These are phyloP conservation scores for Chlamydomonas schloesseri DNA, from an alignment of 139 green algal genomes.

Conservation along the genomic window DNA sequence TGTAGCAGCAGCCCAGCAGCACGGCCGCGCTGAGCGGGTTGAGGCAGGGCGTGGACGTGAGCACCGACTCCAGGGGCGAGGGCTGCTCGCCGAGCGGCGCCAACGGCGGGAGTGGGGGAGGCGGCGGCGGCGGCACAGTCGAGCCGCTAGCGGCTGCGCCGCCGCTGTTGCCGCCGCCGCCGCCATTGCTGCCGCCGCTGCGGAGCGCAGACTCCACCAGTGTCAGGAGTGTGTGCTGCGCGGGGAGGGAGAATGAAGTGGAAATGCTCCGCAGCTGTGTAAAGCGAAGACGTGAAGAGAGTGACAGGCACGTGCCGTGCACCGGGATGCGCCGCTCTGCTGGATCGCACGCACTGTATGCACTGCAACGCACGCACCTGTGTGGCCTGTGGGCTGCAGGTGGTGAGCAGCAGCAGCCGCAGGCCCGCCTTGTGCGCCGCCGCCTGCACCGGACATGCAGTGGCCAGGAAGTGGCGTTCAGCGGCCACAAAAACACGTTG, in stretches of 20 bases:
- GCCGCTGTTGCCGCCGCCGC: neutral
- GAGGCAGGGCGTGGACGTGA: constrained; percentile 16
- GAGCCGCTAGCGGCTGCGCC: no score
- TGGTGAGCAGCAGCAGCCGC: constrained; percentile 26
- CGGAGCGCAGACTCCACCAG: neutral
- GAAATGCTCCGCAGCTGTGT: no score
- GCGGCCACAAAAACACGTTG: no score
- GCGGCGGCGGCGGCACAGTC: neutral
- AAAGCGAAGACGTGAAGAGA: no score
- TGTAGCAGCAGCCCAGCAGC: neutral
- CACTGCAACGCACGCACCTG: constrained; percentile 9
- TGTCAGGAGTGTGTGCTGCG: constrained; percentile 1
- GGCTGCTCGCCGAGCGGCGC: constrained; percentile 9
- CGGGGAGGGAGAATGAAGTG: no score
- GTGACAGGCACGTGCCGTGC: no score
- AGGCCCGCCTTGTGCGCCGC: neutral
- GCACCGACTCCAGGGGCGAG: neutral
- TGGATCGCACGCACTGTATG: no score
- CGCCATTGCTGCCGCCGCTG: no score
- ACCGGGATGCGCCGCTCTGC: no score
- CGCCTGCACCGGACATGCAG: neutral
- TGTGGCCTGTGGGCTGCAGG: neutral
- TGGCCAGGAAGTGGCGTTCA: no score
- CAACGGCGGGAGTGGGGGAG: neutral
- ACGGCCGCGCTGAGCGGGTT: constrained; percentile 21